A percentile compares a stretch with the other conserved stretches of the same genome.
Conservation (phyloP, 2,329 filamentous ascomycete species). For the Cadophora sp. region DNA sequence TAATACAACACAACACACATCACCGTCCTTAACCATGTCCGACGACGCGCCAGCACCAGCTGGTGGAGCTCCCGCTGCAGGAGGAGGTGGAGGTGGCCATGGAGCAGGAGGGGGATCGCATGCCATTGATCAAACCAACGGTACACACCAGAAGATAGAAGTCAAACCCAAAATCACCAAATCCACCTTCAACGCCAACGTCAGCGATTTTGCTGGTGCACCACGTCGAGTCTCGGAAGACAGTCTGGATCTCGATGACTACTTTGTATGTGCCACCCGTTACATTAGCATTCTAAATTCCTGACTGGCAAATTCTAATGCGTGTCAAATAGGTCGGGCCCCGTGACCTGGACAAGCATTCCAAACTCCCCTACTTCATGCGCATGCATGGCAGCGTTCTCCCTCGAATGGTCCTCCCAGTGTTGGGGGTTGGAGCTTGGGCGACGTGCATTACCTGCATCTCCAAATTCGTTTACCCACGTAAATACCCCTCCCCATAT, state of each 20-base stretch:
- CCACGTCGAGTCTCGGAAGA: conserved; percentile 6
- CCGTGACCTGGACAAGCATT: conserved; percentile 73
- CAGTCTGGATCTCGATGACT: conserved; percentile 15
- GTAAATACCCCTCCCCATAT: background rate
- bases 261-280: conserved; percentile 9
- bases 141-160: background rate
- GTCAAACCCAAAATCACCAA: background rate
- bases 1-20: background rate
- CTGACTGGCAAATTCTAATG: background rate
- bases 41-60: conserved; percentile 19
- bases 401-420: conserved; percentile 75
- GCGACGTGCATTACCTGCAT: conserved; percentile 70
- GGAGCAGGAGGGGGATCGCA: conserved; percentile 6
- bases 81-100: conserved; percentile 2
- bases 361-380: conserved; percentile 79
- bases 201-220: background rate
- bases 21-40: background rate
- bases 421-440: conserved; percentile 69
- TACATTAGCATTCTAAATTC: background rate
- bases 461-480: conserved; percentile 28
- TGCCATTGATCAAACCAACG: background rate
- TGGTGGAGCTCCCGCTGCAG: conserved; percentile 1
- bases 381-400: conserved; percentile 78
- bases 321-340: conserved; percentile 55
- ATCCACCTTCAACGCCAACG: conserved; percentile 1